phyloP scores from a whole-genome alignment of 352 stramenopile species.

The Globisporangium takayamanum region DNA sequence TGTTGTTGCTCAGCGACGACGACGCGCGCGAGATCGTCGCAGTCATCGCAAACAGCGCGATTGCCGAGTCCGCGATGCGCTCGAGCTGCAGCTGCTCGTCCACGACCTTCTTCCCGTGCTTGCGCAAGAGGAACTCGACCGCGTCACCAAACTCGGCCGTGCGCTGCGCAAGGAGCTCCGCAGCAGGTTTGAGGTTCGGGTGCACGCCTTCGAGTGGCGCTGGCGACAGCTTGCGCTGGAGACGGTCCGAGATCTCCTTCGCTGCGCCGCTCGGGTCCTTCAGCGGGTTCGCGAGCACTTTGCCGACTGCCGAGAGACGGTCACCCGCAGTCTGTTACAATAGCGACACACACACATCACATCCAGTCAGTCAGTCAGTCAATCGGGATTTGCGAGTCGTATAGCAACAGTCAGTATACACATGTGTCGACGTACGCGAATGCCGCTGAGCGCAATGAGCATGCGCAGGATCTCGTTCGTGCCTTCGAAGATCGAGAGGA shows the following conservation, averaged over 20 bases:
- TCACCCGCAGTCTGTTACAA: slow-evolving; percentile 59
- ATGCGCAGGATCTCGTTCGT: slow-evolving; percentile 90
- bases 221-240: slow-evolving; percentile 79
- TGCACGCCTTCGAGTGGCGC: slow-evolving; percentile 65
- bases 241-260: slow-evolving; percentile 71
- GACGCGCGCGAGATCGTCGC: slow-evolving; percentile 79
- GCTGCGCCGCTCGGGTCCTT: slow-evolving; percentile 57
- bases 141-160: slow-evolving; percentile 73
- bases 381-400: no score
- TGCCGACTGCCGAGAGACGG: slow-evolving; percentile 65
- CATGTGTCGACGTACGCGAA: slow-evolving; percentile 38
- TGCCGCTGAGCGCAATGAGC: slow-evolving; percentile 87
- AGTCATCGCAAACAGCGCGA: slow-evolving; percentile 83
- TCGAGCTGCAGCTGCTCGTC: slow-evolving; percentile 85
- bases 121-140: slow-evolving; percentile 69
- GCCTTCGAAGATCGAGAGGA: slow-evolving; percentile 90
- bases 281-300: slow-evolving; percentile 80
- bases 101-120: slow-evolving; percentile 86
- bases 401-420: no score
- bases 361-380: slow-evolving; percentile 5
- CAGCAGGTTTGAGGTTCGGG: slow-evolving; percentile 45
- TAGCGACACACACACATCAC: slow-evolving; percentile 2
- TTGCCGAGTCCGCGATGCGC: slow-evolving; percentile 80
- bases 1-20: slow-evolving; percentile 42
- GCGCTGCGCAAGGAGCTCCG: slow-evolving; percentile 56